Conservation (phyloP, 2,329 filamentous ascomycete genomes). For the Colletotrichum lini region DNA sequence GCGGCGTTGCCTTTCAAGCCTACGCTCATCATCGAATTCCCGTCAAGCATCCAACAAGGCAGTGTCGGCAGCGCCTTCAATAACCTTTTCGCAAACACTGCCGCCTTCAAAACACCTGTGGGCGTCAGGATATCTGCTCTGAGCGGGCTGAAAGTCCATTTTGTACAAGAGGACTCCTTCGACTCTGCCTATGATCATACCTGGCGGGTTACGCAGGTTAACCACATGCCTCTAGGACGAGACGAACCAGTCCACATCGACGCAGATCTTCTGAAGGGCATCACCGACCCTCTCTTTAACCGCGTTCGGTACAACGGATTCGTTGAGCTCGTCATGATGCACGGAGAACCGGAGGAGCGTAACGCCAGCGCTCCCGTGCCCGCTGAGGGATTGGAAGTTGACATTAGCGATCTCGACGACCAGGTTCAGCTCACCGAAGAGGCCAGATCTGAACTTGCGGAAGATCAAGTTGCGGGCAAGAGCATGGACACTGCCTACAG, state of each 20-base stretch:
- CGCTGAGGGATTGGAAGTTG: conserved; percentile 26
- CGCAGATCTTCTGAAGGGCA: conserved; percentile 80
- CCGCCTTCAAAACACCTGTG: conserved; percentile 44
- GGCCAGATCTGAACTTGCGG: conserved; percentile 41
- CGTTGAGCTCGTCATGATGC: conserved; percentile 81
- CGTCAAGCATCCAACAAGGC: conserved; percentile 59
- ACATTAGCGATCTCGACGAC: conserved; percentile 40
- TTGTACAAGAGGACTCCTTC: conserved; percentile 73
- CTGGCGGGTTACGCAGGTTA: conserved; percentile 85
- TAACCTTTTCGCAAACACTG: conserved; percentile 57
- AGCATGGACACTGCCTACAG: conserved; percentile 48
- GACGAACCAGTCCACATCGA: conserved; percentile 90
- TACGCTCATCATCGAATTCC: conserved; percentile 78
- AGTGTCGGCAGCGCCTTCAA: conserved; percentile 56
- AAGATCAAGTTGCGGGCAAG: conserved; percentile 42
- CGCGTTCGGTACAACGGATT: conserved; percentile 80
- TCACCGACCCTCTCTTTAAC: conserved; percentile 88
- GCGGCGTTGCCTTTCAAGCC: conserved; percentile 78
- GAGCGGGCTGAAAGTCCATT: conserved; percentile 73
- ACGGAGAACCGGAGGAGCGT: conserved; percentile 47
- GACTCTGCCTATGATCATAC: conserved; percentile 55
- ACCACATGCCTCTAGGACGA: conserved; percentile 84
- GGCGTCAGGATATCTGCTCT: conserved; percentile 56
- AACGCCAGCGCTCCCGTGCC: conserved; percentile 46
- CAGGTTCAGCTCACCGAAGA: conserved; percentile 39